A percentile compares a stretch with the other conserved stretches of the same genome.
These are phyloP conservation scores for Hypoxylon lienhwacheense DNA, from an alignment of 495 filamentous ascomycete genomes.

Conservation along the genomic window DNA sequence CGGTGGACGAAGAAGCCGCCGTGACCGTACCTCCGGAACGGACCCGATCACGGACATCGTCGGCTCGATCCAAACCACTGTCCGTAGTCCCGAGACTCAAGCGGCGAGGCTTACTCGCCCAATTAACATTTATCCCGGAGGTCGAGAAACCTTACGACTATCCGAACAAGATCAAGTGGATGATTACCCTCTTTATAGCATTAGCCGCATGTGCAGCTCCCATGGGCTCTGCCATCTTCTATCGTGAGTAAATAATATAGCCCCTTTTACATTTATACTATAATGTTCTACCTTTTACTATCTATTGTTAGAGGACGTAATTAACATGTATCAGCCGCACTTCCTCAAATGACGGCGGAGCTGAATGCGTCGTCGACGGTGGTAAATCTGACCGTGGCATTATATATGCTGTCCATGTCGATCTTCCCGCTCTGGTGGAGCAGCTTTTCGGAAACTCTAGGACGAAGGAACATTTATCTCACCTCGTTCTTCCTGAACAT, in stretches of 20 bases:
- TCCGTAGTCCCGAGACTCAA: conserved; percentile 63
- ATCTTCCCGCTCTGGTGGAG: conserved; percentile 97
- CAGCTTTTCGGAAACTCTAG: conserved; percentile 80
- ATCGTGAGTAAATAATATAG: conserved; percentile 61
- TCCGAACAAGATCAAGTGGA: conserved; percentile 73
- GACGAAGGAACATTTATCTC: conserved; percentile 83
- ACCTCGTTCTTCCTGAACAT: conserved; percentile 78
- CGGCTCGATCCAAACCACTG: conserved; percentile 43
- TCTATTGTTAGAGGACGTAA: conserved; percentile 15
- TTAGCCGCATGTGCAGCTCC: conserved; percentile 75
- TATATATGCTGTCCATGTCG: conserved; percentile 89
- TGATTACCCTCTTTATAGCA: conserved; percentile 78
- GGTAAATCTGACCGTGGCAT: conserved; percentile 78
- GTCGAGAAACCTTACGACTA: conserved; percentile 77
- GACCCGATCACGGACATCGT: conserved; percentile 41
- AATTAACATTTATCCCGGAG: conserved; percentile 78
- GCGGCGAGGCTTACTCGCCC: conserved; percentile 74
- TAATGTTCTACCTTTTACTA: background rate
- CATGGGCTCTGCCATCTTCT: conserved; percentile 82
- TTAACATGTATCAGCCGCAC: conserved; percentile 58
- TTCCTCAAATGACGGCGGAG: conserved; percentile 67
- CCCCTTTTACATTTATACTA: conserved; percentile 4
- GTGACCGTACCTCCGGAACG: conserved; percentile 12
- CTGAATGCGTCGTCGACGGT: conserved; percentile 68
- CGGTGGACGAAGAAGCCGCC: conserved; percentile 26